A percentile compares a stretch with the other conserved stretches of the same genome.
Evolutionary conservation across 192 early-diverging fungal genomes (phyloP).

Genomic region (Coemansia sp.): DNA sequence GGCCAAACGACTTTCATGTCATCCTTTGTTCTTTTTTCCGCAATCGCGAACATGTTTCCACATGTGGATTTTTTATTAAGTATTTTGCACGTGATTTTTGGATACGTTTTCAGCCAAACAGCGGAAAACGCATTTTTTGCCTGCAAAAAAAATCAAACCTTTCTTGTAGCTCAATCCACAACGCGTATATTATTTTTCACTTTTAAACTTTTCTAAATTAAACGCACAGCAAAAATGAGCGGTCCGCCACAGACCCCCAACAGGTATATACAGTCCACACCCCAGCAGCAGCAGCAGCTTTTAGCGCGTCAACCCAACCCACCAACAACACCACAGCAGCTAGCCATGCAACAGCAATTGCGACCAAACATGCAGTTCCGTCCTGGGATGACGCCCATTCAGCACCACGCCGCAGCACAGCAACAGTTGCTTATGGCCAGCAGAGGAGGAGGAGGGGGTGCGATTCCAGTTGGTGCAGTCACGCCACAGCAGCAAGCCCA

Average conservation of each 20-base stretch:
- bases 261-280: constrained; percentile 27
- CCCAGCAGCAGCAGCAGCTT: constrained; percentile 19
- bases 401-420: constrained; percentile 10
- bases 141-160: neutral
- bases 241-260: constrained; percentile 40
- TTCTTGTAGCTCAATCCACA: neutral
- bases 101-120: too few species aligned
- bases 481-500: constrained; percentile 34
- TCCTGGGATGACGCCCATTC: constrained; percentile 22
- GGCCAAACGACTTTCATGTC: too few species aligned
- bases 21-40: neutral
- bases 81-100: neutral
- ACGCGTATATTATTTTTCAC: neutral
- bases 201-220: too few species aligned
- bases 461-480: too few species aligned
- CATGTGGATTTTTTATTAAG: neutral
- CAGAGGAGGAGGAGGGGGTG: neutral
- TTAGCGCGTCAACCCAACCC: neutral
- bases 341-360: constrained; percentile 24
- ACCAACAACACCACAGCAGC: constrained; percentile 16
- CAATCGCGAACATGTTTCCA: neutral
- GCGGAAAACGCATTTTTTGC: neutral
- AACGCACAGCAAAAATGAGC: constrained; percentile 44
- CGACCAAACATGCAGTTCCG: constrained; percentile 36
- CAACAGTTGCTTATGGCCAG: constrained; percentile 5